Evolutionary conservation across 257 asterid genomes (phyloP), one percentile per base, ranked within the genome.

Genomic region (Nicotiana attenuata): DNA sequence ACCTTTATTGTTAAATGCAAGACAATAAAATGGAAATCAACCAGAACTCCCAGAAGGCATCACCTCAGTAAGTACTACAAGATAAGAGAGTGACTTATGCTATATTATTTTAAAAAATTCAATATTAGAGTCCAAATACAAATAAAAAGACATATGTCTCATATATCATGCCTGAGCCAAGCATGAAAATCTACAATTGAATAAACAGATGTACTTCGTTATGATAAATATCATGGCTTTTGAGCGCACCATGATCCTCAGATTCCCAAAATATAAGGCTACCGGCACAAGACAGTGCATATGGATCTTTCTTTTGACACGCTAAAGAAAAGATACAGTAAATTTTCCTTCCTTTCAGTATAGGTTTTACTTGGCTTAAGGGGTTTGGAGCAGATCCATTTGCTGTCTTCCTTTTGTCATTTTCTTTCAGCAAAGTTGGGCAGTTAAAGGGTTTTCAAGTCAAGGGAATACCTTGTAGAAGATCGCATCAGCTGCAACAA

Each of bases 391-490:
- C 57, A 52, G 57, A 52, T 13, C 19, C 57, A 52, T 52, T 52
- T 13, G 16, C 17, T 52, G 19, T 52, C 57, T 52, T 14, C 19
- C 57, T 11, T 52, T 52, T 52, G 19, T 52, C 57, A 52, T 11
- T 52, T 52, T 52, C 57, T 52, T 52, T 52, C 57, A 11, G 17
- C 19, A 52, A 11, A 52, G 57, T 52, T 3, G 57, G 57, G 57
- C 57, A 52, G 17, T 59, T 75, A 50, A 26, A 50, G 45, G 5
- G 11, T 75, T 6, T 24, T 20, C 45, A 75, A 75, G 63, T 50
- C 79, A 73, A 50, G 79, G 16, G 71, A 55, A 64, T 89, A 92
- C 99, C 97, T 96, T 96, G 93, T 89, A 93, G 88, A 91, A 96
- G 80, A 87, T 83, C 47, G 90, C 76, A 86, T 94, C 96, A 79